phyloP scores from a whole-genome alignment of 2,329 filamentous ascomycete species.

The Scleromitrula shiraiana region DNA sequence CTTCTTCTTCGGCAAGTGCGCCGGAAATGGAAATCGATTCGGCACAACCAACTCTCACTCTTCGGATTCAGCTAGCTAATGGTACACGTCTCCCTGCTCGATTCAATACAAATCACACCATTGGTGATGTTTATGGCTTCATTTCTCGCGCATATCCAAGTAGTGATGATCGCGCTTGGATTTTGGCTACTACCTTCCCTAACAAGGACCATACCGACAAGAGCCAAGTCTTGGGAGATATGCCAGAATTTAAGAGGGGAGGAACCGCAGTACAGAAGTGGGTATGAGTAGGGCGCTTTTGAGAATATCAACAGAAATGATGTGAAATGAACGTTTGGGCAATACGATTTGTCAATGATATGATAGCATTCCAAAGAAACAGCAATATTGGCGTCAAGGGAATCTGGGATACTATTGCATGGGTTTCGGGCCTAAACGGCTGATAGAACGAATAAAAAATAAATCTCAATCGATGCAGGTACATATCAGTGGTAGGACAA shows the following conservation, averaged over 20 bases:
- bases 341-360: neutral
- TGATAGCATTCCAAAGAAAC: too few relatives aligned
- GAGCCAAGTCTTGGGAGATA: conserved; percentile 47
- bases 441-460: too few relatives aligned
- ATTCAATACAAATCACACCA: conserved; percentile 72
- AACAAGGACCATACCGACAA: conserved; percentile 72
- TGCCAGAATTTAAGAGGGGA: conserved; percentile 58
- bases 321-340: neutral
- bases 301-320: neutral
- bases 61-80: conserved; percentile 73
- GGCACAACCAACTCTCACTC: conserved; percentile 57
- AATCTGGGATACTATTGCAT: neutral
- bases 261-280: conserved; percentile 57
- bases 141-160: conserved; percentile 56
- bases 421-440: neutral
- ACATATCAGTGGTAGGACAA: too few relatives aligned
- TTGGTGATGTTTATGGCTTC: conserved; percentile 71
- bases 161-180: conserved; percentile 53
- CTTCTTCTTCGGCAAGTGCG: conserved; percentile 11
- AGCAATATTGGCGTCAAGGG: neutral
- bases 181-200: conserved; percentile 75
- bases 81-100: conserved; percentile 69
- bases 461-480: too few relatives aligned
- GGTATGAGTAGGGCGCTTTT: conserved; percentile 13
- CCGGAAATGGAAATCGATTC: conserved; percentile 47